Evolutionary conservation across 176 grass and related monocot genomes (phyloP), one percentile per base, ranked within the genome.

Genomic region (Zea luxurians): DNA sequence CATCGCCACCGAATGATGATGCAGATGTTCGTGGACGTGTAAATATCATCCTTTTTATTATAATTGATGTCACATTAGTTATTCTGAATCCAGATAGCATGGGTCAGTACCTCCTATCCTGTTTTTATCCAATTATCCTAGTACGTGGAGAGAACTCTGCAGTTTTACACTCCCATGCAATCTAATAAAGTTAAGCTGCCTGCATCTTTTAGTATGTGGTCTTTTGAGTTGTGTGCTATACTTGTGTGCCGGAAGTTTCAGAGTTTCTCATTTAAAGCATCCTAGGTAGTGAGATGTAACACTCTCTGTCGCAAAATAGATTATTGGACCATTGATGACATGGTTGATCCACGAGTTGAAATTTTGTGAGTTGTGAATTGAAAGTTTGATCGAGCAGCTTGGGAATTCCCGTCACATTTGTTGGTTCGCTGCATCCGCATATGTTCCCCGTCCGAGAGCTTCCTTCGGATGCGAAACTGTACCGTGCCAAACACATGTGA

Each of bases 1-100:
- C 87, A 84, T 99, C 16, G 92, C 88, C 1, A 93, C 81, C 36
- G 93, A 95, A 75, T 94, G 77, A 92, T 89, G 53, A 27, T 48
- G 47, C 20, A 45, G n/a, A 66, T 61, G 50, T 10, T 0, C 0
- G 4, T 63, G 68, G 36, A 58, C 13, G 13, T 49, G 6, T n/a
- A 64, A 80, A 89, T 81, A 85, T 5, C 42, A 50, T 21, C 66
- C 34, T 61, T 48, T 48, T 15, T 21, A 27, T 55, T 73, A 20
- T 21, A 68, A 73, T 62, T 73, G 60, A 3, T 78, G 10, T 78
- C 21, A n/a, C 44, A 6, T 45, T 61, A 34, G 50, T 43, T 82
- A 67, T 81, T 66, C 9, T 37, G 37, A 27, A 57, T 49, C 63
- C 61, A 17, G 55, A 2, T 34, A 55, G 20, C 18, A 48, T 81